A percentile compares a stretch with the other conserved stretches of the same genome.
Evolutionary conservation across 805 yeast species (phyloP).

Genomic region (Candida ficus): DNA sequence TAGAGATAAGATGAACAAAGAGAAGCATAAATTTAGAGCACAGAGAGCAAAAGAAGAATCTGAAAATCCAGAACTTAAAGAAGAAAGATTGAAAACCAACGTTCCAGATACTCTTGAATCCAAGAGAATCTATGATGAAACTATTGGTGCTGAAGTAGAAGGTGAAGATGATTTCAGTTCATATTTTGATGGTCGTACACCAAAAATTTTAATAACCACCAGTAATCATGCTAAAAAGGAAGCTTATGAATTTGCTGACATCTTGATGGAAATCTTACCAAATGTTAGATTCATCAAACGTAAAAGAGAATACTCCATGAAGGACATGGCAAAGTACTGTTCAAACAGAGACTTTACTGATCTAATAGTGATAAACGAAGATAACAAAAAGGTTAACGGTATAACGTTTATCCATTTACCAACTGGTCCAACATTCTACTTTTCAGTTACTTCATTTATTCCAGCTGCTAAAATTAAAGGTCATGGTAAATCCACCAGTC

Average conservation of each 20-base stretch:
- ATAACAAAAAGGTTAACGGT: constrained; percentile 88
- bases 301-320: constrained; percentile 75
- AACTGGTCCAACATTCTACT: constrained; percentile 92
- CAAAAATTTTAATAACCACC: constrained; percentile 88
- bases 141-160: constrained; percentile 23
- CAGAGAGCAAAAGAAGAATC: constrained; percentile 85
- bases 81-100: constrained; percentile 54
- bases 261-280: constrained; percentile 79
- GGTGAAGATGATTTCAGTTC: constrained; percentile 27
- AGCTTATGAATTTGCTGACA: constrained; percentile 88
- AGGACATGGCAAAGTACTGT: constrained; percentile 83
- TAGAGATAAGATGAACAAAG: constrained; percentile 70
- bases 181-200: constrained; percentile 34
- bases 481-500: constrained; percentile 88
- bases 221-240: constrained; percentile 78
- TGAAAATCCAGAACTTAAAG: constrained; percentile 74
- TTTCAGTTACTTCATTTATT: constrained; percentile 71
- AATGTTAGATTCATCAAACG: constrained; percentile 83
- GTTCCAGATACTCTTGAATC: constrained; percentile 26
- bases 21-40: constrained; percentile 71
- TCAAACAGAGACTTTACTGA: constrained; percentile 83
- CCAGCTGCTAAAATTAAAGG: constrained; percentile 75
- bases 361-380: constrained; percentile 86
- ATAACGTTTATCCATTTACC: constrained; percentile 91
- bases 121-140: constrained; percentile 25